Evolutionary conservation across 108 stramenopile genomes (phyloP).

Genomic region (Stephanodiscus triporus): DNA sequence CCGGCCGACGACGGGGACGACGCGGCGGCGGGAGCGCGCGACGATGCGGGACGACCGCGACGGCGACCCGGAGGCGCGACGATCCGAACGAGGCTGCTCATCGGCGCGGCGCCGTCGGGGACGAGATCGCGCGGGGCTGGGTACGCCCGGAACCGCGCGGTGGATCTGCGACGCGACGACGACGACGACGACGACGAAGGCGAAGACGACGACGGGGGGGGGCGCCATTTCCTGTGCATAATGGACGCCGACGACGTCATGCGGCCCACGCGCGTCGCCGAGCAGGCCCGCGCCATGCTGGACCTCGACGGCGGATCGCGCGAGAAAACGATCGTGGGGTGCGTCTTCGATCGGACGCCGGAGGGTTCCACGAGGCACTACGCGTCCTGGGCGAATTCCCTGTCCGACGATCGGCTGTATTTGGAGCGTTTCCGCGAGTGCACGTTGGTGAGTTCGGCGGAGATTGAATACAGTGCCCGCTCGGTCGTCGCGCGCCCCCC

Average conservation of each 20-base stretch:
- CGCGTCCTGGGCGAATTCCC: slow-evolving; percentile 82
- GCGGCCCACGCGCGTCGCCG: slow-evolving; percentile 69
- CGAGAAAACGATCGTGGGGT: slow-evolving; percentile 69
- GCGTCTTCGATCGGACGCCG: slow-evolving; percentile 80
- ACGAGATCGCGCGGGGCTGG: slow-evolving; percentile 73
- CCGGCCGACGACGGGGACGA: no score
- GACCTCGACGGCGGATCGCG: slow-evolving; percentile 27
- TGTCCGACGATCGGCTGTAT: slow-evolving; percentile 72
- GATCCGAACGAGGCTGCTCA: slow-evolving; percentile 37
- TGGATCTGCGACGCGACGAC: slow-evolving; percentile 41
- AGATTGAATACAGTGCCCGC: background rate
- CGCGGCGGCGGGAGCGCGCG: slow-evolving; percentile 35
- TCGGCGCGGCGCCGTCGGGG: slow-evolving; percentile 38
- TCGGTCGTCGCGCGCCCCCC: background rate
- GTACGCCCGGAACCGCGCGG: slow-evolving; percentile 82
- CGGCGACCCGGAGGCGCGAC: background rate
- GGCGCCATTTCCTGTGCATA: slow-evolving; percentile 64
- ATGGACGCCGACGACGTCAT: slow-evolving; percentile 88
- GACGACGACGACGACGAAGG: background rate
- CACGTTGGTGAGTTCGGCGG: slow-evolving; percentile 48
- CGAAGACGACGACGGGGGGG: background rate
- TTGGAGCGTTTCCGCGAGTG: slow-evolving; percentile 87
- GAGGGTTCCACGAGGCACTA: slow-evolving; percentile 90
- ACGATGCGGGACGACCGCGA: slow-evolving; percentile 9
- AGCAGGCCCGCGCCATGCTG: slow-evolving; percentile 69